Conservation (phyloP, 2,329 filamentous ascomycete species). For the Penicillium glabrum region DNA sequence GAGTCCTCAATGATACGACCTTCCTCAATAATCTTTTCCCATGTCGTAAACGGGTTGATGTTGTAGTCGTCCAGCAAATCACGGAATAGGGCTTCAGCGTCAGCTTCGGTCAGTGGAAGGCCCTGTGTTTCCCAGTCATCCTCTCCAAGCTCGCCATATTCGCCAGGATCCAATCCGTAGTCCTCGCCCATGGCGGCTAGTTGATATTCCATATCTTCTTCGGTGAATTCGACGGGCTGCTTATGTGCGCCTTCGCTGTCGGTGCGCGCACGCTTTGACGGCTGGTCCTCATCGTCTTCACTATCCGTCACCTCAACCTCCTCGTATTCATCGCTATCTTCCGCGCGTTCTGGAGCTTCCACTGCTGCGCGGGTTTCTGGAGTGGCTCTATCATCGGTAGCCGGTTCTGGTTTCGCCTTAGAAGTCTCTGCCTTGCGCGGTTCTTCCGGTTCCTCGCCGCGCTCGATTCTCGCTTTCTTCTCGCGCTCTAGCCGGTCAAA, state of each 20-base stretch:
- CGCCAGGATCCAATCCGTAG: slow-evolving; percentile 75
- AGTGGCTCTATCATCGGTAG: background rate
- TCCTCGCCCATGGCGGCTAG: slow-evolving; percentile 84
- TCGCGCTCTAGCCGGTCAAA: slow-evolving; percentile 73
- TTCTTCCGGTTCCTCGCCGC: slow-evolving; percentile 27
- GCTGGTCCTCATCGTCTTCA: slow-evolving; percentile 53
- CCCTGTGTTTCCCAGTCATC: slow-evolving; percentile 68
- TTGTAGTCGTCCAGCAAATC: slow-evolving; percentile 80
- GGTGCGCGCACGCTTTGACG: slow-evolving; percentile 52
- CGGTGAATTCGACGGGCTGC: slow-evolving; percentile 73
- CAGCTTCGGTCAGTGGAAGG: slow-evolving; percentile 68
- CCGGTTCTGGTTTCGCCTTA: slow-evolving; percentile 8
- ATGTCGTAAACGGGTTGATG: slow-evolving; percentile 85
- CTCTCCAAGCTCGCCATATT: slow-evolving; percentile 65
- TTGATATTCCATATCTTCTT: slow-evolving; percentile 92
- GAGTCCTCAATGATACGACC: slow-evolving; percentile 79
- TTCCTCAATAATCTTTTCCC: slow-evolving; percentile 86
- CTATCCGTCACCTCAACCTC: slow-evolving; percentile 71
- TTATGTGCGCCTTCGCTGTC: slow-evolving; percentile 51
- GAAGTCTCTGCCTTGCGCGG: slow-evolving; percentile 19
- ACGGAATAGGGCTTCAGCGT: slow-evolving; percentile 75
- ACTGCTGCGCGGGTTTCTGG: slow-evolving; percentile 15
- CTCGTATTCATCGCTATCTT: slow-evolving; percentile 72
- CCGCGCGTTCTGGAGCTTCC: slow-evolving; percentile 41
- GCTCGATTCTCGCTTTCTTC: slow-evolving; percentile 58